Evolutionary conservation across 1,284 basidiomycete species (phyloP), one percentile per base, ranked within the genome.

Genomic region (Rhizoctonia solani): DNA sequence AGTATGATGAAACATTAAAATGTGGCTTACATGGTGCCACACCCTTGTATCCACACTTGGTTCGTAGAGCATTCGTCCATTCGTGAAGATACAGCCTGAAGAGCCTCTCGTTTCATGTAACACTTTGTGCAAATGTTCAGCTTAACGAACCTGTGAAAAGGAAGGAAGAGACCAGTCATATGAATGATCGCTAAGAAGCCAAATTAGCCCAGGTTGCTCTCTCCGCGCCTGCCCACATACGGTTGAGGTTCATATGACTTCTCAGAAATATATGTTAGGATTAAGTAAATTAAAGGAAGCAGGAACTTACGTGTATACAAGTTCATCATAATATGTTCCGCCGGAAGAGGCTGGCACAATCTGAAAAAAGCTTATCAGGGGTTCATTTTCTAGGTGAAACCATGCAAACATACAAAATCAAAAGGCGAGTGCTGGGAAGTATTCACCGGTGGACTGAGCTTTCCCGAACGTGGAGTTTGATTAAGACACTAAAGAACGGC

Each of bases 161-260:
- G 54, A 3, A 56, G 23, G 37, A 56, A 56, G 9, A 13, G 54
- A 3, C 54, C 54, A 27, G 54, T 56, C 21, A 23, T 6, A 42
- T 56, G 54, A 14, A 56, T 56, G 19, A 56, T 3, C 9, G 54
- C 54, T 56, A 42, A 14, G 42, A 23, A 5, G 30, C 37, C 19
- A 21, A 19, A 11, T 46, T 46, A 46, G n/a, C 44, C 11, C 8
- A 19, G 13, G 54, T 41, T 25, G 23, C n/a, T 5, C 14, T 9
- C 4, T 8, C 27, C 3, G 29, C n/a, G 30, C 39, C 25, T 19
- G 4, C n/a, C 23, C 16, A 14, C 37, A 14, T 39, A 56, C 54
- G 54, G 23, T 56, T 56, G 16, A 56, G 54, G 23, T 56, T 56
- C 54, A 56, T 56, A 39, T 56, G 54, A 4, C 54, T 56, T 13